Evolutionary conservation across 805 yeast genomes (phyloP).

Genomic region (Candida yuanshanica): DNA sequence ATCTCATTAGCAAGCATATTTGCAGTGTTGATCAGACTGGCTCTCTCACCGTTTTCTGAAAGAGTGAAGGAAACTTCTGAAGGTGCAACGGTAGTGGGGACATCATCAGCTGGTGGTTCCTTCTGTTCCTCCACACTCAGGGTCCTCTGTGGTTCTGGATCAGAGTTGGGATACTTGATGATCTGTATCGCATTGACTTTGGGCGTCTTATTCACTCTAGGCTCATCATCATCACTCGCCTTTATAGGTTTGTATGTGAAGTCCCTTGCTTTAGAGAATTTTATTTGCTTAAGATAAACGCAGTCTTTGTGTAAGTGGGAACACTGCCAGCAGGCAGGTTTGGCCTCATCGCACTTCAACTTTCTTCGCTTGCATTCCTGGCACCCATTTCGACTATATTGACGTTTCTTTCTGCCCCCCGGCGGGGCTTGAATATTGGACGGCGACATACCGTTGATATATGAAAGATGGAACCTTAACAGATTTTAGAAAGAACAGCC

Average conservation of each 20-base stretch:
- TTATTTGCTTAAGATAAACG: conserved; percentile 27
- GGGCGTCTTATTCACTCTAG: background rate
- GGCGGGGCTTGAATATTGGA: too few species aligned
- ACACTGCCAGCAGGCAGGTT: conserved; percentile 36
- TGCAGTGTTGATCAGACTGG: conserved; percentile 18
- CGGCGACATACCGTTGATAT: too few species aligned
- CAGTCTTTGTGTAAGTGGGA: conserved; percentile 32
- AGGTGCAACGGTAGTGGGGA: background rate
- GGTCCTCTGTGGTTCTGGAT: background rate
- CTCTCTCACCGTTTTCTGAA: conserved; percentile 8
- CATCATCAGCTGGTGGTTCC: background rate
- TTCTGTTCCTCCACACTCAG: background rate
- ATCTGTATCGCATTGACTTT: background rate
- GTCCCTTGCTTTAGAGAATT: conserved; percentile 18
- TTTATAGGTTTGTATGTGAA: conserved; percentile 4
- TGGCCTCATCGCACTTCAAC: conserved; percentile 27
- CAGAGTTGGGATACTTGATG: background rate
- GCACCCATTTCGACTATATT: conserved; percentile 41
- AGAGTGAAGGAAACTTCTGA: conserved; percentile 9
- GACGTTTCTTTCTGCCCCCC: conserved; percentile 30
- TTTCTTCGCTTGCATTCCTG: conserved; percentile 39
- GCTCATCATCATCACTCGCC: background rate
- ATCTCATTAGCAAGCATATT: conserved; percentile 19
- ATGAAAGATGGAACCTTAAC: too few species aligned
- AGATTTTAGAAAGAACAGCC: too few species aligned